Percentiles rank a stretch among this genome's conserved stretches.
These are phyloP conservation scores for Metarhizium rileyi DNA, from an alignment of 2,329 filamentous ascomycete species.

Conservation along the genomic window DNA sequence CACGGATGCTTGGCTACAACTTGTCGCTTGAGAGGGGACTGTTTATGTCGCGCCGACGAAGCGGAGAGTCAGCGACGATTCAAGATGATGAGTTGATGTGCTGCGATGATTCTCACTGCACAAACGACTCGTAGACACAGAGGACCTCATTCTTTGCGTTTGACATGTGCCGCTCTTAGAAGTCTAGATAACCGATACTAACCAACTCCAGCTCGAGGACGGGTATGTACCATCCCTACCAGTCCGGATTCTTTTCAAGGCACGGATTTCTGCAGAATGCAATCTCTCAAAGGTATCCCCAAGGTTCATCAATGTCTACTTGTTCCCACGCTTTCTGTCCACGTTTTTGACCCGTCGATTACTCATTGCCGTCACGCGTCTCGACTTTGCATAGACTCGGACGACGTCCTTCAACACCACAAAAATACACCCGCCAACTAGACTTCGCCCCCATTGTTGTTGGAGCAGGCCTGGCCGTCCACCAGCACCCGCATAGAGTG, in stretches of 20 bases:
- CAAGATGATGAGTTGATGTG: too few relatives aligned
- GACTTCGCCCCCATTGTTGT: conserved; percentile 77
- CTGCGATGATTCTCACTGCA: too few relatives aligned
- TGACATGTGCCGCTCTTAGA: too few relatives aligned
- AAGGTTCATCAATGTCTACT: not conserved
- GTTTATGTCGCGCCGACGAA: too few relatives aligned
- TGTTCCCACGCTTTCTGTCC: conserved; percentile 21
- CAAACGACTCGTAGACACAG: too few relatives aligned
- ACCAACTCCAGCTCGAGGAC: not conserved
- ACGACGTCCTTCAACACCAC: conserved; percentile 68
- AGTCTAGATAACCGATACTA: not conserved
- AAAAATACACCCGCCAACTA: conserved; percentile 82
- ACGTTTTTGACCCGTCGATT: conserved; percentile 46
- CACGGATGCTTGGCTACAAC: too few relatives aligned
- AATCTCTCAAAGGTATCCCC: not conserved
- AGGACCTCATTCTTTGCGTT: too few relatives aligned
- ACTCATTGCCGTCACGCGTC: conserved; percentile 45
- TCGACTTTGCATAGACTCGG: conserved; percentile 53
- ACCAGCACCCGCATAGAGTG: conserved; percentile 9
- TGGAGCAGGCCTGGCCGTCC: conserved; percentile 60
- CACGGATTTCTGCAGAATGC: not conserved
- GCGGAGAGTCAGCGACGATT: too few relatives aligned
- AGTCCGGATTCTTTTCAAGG: not conserved
- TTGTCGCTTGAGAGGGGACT: too few relatives aligned
- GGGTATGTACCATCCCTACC: not conserved